A percentile compares a stretch with the other conserved stretches of the same genome.
Conservation (phyloP, 768 basidiomycete genomes). For the Tulasnella calospora region DNA sequence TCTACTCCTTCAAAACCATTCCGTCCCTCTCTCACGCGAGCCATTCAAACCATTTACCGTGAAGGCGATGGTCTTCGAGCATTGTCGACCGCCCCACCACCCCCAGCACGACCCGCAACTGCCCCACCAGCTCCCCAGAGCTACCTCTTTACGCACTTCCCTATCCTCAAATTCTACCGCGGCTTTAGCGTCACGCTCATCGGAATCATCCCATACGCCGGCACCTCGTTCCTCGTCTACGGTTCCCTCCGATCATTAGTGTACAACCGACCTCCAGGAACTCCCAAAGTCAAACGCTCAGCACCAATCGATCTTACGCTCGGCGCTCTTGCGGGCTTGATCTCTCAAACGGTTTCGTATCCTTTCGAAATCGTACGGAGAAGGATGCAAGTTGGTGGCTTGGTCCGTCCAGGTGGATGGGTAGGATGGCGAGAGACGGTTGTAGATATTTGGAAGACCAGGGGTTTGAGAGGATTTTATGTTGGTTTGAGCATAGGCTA, state of each 20-base stretch:
- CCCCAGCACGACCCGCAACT: constrained; percentile 31
- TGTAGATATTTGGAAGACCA: constrained; percentile 54
- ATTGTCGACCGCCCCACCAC: constrained; percentile 29
- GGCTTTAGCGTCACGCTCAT: constrained; percentile 90
- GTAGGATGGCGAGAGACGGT: constrained; percentile 76
- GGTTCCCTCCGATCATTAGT: constrained; percentile 46
- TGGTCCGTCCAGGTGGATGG: constrained; percentile 70
- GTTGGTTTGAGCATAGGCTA: constrained; percentile 89
- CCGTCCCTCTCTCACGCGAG: constrained; percentile 46
- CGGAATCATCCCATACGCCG: constrained; percentile 95
- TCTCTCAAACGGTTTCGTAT: constrained; percentile 86
- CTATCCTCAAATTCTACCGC: constrained; percentile 87
- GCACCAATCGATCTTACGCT: constrained; percentile 67
- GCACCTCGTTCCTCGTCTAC: constrained; percentile 91
- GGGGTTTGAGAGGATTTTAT: constrained; percentile 86
- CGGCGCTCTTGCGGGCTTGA: constrained; percentile 78
- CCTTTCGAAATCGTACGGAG: constrained; percentile 90
- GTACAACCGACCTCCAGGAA: constrained; percentile 47
- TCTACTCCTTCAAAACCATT: constrained; percentile 44
- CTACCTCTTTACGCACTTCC: constrained; percentile 54
- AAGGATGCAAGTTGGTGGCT: constrained; percentile 92
- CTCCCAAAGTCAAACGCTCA: constrained; percentile 39
- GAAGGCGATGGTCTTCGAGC: constrained; percentile 47
- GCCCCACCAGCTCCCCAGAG: constrained; percentile 33
- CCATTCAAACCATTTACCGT: constrained; percentile 53